phyloP scores from a whole-genome alignment of 2,329 filamentous ascomycete genomes.

The Aureobasidium sp. region DNA sequence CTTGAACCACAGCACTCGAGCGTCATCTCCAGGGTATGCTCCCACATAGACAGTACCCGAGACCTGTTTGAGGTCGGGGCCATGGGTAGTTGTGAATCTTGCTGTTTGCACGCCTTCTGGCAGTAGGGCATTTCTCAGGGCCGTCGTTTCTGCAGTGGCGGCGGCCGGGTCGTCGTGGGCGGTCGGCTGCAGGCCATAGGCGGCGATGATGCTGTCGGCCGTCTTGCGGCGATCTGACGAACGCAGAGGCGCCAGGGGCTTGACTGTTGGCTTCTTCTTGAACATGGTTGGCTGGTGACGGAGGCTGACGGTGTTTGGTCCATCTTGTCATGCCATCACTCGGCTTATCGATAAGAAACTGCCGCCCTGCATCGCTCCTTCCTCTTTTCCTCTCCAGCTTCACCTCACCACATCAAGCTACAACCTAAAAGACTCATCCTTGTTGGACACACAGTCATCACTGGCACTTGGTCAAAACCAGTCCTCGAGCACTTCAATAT shows the following conservation, averaged over 20 bases:
- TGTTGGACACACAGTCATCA: too few species aligned
- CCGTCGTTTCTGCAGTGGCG: constrained; percentile 40
- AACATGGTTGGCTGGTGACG: constrained; percentile 25
- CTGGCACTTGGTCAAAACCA: too few species aligned
- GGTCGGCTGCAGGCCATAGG: constrained; percentile 49
- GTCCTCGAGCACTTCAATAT: too few species aligned
- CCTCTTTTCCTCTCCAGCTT: too few species aligned
- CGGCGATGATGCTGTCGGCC: constrained; percentile 59
- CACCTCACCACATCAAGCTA: too few species aligned
- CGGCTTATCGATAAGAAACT: constrained; percentile 6
- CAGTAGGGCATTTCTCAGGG: constrained; percentile 52
- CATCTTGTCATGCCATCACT: neutral
- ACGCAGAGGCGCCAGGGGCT: constrained; percentile 57
- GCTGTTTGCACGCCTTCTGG: constrained; percentile 58
- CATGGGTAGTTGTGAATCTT: constrained; percentile 58
- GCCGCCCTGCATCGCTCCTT: too few species aligned
- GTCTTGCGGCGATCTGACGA: constrained; percentile 61
- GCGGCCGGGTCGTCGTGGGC: constrained; percentile 31
- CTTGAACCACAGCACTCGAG: constrained; percentile 58
- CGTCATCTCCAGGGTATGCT: constrained; percentile 49
- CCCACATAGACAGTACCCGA: constrained; percentile 61
- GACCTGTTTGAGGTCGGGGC: constrained; percentile 54
- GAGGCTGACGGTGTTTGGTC: neutral
- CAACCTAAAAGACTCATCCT: too few species aligned
- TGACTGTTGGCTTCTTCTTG: constrained; percentile 43